Percentiles rank a stretch among this genome's conserved stretches.
Conservation (phyloP, 2,329 filamentous ascomycete species). For the Paraconiothyrium brasiliense region DNA sequence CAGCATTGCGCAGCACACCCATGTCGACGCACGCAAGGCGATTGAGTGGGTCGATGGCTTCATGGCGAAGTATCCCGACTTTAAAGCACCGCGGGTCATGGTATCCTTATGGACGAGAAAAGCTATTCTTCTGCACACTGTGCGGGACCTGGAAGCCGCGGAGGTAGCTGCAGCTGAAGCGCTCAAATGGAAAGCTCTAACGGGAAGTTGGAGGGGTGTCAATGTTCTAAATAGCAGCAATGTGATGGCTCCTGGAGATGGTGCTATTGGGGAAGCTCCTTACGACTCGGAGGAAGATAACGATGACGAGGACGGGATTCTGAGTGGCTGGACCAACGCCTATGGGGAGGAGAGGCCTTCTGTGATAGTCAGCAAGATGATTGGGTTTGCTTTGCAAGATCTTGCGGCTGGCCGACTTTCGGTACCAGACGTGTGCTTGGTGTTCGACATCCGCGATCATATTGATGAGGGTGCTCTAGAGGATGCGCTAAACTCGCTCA, state of each 20-base stretch:
- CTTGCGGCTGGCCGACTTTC: neutral
- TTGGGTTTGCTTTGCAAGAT: conserved; percentile 10
- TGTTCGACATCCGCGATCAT: neutral
- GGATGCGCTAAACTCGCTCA: neutral
- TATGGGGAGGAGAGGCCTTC: neutral
- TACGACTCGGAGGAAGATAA: conserved; percentile 15
- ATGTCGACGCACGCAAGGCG: conserved; percentile 12
- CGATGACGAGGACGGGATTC: conserved; percentile 8
- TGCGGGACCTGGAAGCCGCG: conserved; percentile 3
- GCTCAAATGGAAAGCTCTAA: neutral
- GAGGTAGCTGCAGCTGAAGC: conserved; percentile 5
- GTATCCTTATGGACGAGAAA: conserved; percentile 11
- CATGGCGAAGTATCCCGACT: conserved; percentile 9
- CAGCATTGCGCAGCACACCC: neutral
- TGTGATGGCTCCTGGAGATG: conserved; percentile 6
- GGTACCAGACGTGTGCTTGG: conserved; percentile 5
- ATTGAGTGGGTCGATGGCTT: conserved; percentile 18
- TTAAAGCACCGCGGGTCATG: conserved; percentile 9
- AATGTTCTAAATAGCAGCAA: conserved; percentile 6
- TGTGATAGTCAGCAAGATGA: neutral
- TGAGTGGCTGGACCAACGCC: neutral
- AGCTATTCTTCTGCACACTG: conserved; percentile 4
- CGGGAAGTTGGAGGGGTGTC: neutral
- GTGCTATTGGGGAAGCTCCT: neutral
- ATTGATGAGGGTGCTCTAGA: neutral